Evolutionary conservation across 495 filamentous ascomycete genomes (phyloP), one percentile per base, ranked within the genome.

Genomic region (Penicillium coffeae): DNA sequence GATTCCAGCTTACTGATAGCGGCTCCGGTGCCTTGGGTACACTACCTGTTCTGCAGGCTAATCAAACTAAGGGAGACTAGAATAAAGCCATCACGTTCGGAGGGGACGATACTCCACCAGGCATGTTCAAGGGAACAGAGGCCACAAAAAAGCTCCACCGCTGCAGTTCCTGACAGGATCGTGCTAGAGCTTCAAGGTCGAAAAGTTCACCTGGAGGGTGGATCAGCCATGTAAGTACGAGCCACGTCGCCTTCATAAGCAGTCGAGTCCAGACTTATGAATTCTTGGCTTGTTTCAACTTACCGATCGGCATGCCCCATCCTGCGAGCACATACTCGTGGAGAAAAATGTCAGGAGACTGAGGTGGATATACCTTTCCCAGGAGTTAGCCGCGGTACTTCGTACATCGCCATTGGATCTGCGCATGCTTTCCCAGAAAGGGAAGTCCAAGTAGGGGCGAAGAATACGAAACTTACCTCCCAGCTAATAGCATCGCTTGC

Each of bases 221-320:
- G 15, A 14, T n/a, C n/a, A 37, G 35, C 35, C 35, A 5, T 6
- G 4, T 37, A 37, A n/a, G n/a, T n/a, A n/a, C n/a, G n/a, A n/a
- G n/a, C n/a, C n/a, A n/a, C n/a, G n/a, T n/a, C n/a, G n/a, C n/a
- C n/a, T n/a, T n/a, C n/a, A n/a, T n/a, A n/a, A n/a, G n/a, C n/a
- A n/a, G n/a, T n/a, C n/a, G n/a, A n/a, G n/a, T n/a, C 25, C 25
- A 4, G 10, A 30, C 5, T 4, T 5, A 10, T 30, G 25, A 10
- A 10, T 30, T 4, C 25, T 5, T 30, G 25, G 25, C 10, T 30
- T 30, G 25, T 30, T 30, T 30, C 25, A 30, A 30, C 59, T 56
- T 50, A 68, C 79, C 78, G 49, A 83, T 77, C 10, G 79, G 79
- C 58, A 74, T 66, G 1, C 80, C 79, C 77, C 76, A 83, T 47